These are phyloP conservation scores for Chenopodium formosanum DNA, from an alignment of 148 eudicot species.

Conservation along the genomic window DNA sequence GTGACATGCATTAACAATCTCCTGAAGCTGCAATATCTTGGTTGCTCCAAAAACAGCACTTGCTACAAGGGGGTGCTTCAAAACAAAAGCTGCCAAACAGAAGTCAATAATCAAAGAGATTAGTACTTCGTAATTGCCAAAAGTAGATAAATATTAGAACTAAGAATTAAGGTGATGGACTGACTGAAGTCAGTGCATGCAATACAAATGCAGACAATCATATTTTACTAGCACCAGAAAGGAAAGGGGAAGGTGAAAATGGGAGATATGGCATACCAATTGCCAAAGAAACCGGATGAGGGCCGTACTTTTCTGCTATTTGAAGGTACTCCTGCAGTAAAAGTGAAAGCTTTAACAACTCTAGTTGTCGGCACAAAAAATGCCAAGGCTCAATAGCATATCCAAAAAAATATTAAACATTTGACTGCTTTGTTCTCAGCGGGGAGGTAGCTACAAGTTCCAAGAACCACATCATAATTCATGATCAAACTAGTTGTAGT, in stretches of 20 bases:
- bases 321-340: slow-evolving; percentile 63
- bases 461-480: neutral
- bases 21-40: slow-evolving; percentile 70
- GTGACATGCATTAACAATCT: slow-evolving; percentile 58
- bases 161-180: neutral
- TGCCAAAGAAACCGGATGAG: slow-evolving; percentile 80
- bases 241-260: neutral
- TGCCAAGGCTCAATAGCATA: neutral
- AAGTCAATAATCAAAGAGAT: neutral
- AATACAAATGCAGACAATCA: neutral
- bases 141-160: neutral
- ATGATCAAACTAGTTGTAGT: neutral
- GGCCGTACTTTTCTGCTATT: slow-evolving; percentile 60
- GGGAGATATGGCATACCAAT: slow-evolving; percentile 46
- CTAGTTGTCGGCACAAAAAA: neutral
- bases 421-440: neutral
- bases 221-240: neutral
- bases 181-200: neutral
- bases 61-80: slow-evolving; percentile 77
- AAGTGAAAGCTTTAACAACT: neutral
- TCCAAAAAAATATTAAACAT: neutral
- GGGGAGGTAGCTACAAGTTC: neutral
- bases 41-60: slow-evolving; percentile 89
- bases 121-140: neutral
- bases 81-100: slow-evolving; percentile 63